These are phyloP conservation scores for Neurospora sp. DNA, from an alignment of 495 filamentous ascomycete genomes.

Conservation along the genomic window DNA sequence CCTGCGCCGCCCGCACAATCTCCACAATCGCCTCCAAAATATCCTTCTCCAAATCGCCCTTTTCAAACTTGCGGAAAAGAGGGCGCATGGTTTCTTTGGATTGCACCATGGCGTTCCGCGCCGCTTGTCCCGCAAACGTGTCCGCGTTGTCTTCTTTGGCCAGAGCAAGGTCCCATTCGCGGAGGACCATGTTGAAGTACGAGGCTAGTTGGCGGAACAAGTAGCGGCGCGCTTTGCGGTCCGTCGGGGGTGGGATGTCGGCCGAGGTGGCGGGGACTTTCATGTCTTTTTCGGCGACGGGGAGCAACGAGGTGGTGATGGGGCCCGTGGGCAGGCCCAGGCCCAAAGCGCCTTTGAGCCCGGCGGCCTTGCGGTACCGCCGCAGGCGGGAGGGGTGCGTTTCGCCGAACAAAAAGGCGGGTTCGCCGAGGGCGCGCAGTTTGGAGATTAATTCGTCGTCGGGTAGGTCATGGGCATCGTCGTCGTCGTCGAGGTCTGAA, in stretches of 20 bases:
- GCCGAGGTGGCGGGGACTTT: slow-evolving; percentile 52
- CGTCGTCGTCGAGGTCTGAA: slow-evolving; percentile 37
- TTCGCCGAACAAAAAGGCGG: slow-evolving; percentile 74
- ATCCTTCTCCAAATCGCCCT: slow-evolving; percentile 62
- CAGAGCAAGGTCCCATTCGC: slow-evolving; percentile 76
- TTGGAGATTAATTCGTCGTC: slow-evolving; percentile 59
- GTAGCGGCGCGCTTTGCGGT: slow-evolving; percentile 46
- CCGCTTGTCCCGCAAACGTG: slow-evolving; percentile 66
- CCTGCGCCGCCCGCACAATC: slow-evolving; percentile 84
- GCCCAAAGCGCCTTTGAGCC: slow-evolving; percentile 34
- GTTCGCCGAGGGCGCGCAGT: slow-evolving; percentile 63
- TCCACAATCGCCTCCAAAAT: slow-evolving; percentile 82
- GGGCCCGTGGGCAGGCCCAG: slow-evolving; percentile 41
- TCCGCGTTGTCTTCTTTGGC: slow-evolving; percentile 59
- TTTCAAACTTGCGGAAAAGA: slow-evolving; percentile 83
- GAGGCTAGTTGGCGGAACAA: slow-evolving; percentile 80
- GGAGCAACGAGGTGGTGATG: slow-evolving; percentile 58
- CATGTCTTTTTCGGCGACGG: slow-evolving; percentile 79
- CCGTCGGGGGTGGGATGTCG: slow-evolving; percentile 44
- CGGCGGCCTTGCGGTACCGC: slow-evolving; percentile 44
- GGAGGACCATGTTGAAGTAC: slow-evolving; percentile 88
- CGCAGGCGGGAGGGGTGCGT: slow-evolving; percentile 54
- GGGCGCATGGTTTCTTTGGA: slow-evolving; percentile 79
- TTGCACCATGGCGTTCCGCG: slow-evolving; percentile 67
- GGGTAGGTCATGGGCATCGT: slow-evolving; percentile 30